Conservation (phyloP, 129 eudicot genomes). For the Flaveria ramosissima region DNA sequence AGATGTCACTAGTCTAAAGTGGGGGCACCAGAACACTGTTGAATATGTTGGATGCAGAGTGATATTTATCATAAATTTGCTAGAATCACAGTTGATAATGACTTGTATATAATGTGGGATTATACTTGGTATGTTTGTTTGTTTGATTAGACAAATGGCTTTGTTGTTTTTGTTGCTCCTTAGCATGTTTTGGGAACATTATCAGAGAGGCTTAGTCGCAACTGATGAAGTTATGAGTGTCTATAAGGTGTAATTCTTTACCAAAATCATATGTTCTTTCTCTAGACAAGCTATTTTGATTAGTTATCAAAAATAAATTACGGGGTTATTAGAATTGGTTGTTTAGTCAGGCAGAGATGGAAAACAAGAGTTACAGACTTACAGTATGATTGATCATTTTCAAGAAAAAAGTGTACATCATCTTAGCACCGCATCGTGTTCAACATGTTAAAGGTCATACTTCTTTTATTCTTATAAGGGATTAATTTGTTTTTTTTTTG, state of each 20-base stretch:
- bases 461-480: conserved; percentile 21
- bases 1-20: background rate
- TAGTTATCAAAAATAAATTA: background rate
- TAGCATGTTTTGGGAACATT: background rate
- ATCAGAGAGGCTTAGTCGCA: background rate
- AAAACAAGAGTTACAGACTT: background rate
- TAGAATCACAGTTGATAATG: background rate
- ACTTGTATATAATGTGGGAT: background rate
- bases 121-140: background rate
- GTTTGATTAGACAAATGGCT: background rate
- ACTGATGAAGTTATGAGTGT: background rate
- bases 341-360: background rate
- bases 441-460: conserved; percentile 6
- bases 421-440: background rate
- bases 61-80: background rate
- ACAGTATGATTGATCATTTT: background rate
- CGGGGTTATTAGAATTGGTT: background rate
- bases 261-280: background rate
- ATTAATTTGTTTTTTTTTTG: conserved; percentile 27
- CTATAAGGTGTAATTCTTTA: too few relatives aligned
- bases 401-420: background rate
- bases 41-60: background rate
- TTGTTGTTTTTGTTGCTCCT: background rate
- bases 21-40: background rate
- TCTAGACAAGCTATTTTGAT: background rate